A percentile compares a stretch with the other conserved stretches of the same genome.
Conservation (phyloP, 192 early-diverging fungal genomes). For the Dispira parvispora region DNA sequence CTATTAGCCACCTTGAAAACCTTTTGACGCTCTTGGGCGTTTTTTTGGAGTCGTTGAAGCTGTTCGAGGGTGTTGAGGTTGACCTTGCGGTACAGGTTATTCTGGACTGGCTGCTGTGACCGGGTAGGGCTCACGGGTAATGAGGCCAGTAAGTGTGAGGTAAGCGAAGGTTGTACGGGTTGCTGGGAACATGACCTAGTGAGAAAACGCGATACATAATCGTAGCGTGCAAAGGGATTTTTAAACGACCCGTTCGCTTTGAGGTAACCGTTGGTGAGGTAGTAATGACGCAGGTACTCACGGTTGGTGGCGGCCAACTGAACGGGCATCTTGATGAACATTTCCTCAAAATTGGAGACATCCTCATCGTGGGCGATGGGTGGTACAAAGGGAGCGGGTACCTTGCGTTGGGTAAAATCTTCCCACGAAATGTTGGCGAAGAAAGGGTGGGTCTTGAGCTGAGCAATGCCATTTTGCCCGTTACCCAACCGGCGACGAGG, state of each 20-base stretch:
- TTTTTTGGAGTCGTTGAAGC: background rate
- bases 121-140: background rate
- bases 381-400: conserved; percentile 51
- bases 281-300: conserved; percentile 6
- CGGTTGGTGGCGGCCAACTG: conserved; percentile 10
- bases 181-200: background rate
- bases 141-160: background rate
- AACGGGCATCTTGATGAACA: conserved; percentile 32
- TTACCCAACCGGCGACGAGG: conserved; percentile 49
- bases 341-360: conserved; percentile 35
- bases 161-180: background rate
- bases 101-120: background rate
- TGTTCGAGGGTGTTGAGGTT: conserved; percentile 1
- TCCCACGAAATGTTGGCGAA: conserved; percentile 62
- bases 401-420: conserved; percentile 35
- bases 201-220: conserved; percentile 2
- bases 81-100: background rate
- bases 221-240: conserved; percentile 7
- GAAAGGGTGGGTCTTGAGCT: conserved; percentile 59
- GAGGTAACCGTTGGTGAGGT: background rate
- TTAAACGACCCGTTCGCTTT: background rate
- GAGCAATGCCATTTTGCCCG: conserved; percentile 32
- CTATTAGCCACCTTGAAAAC: background rate
- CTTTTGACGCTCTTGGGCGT: background rate
- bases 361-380: conserved; percentile 33